Evolutionary conservation across 2,329 filamentous ascomycete genomes (phyloP), one percentile per base, ranked within the genome.

Genomic region (Fusarium protoensiforme): DNA sequence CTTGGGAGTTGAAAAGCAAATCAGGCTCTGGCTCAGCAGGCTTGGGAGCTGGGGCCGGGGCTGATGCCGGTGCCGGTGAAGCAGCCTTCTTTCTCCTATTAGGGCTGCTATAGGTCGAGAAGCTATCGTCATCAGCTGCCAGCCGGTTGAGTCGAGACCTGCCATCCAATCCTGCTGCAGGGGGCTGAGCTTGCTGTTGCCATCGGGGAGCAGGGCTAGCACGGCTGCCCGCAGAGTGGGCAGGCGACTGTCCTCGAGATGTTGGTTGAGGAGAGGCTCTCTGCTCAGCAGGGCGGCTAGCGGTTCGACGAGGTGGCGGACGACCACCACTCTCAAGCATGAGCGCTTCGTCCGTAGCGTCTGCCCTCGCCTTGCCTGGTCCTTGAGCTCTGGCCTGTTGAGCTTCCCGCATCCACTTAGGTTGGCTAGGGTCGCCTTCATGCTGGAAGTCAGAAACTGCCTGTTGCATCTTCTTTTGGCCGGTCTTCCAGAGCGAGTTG

Each of bases 401-500:
- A 4, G 91, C 88, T 65, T 95, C 93, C 76, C 93, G 91, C 96
- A 99, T 98, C 96, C 96, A 99, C 79, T 94, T 96, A 1, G 96
- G 96, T 79, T 98, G 94, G 78, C 82, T 93, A 3, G 93, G 87
- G 78, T 98, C 95, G 18, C 81, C 92, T 46, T 88, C 88, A 72
- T 90, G 87, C 74, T 92, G 90, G 67, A 98, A 93, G 18, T 99
- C 96, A 10, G 95, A 92, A 36, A 98, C 93, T 6, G 94, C 96
- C 82, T 96, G 94, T 78, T 97, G 94, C 66, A 98, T 90, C 80
- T 94, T 95, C 83, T 98, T 99, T 79, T 95, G 94, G 0, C 96
- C 92, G 4, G 93, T 94, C 80, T 98, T 99, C 96, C 96, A 99
- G 1, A 98, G 84, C 1, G 94, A 96, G 75, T 97, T 97, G 2